Percentiles rank a stretch among this genome's conserved stretches.
Conservation (phyloP, 2,329 filamentous ascomycete genomes). For the Arthrobotrys iridis region DNA sequence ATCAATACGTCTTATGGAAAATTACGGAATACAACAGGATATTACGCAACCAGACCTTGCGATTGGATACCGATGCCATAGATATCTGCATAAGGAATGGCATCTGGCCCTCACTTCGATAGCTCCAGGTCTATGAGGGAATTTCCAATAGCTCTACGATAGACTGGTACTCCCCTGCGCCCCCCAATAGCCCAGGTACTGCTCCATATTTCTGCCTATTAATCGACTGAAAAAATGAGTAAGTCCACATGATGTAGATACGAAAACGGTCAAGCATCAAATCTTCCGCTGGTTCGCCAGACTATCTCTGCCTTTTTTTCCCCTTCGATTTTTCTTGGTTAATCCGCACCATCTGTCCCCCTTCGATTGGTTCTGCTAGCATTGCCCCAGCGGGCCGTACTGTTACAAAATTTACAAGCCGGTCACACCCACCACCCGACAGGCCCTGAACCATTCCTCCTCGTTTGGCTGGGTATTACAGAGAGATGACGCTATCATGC, state of each 20-base stretch:
- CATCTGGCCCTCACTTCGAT: slow-evolving; percentile 19
- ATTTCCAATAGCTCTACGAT: slow-evolving; percentile 31
- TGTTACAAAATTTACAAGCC: slow-evolving; percentile 14
- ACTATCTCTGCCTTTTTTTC: slow-evolving; percentile 2
- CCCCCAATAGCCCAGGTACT: not conserved
- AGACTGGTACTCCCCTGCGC: not conserved
- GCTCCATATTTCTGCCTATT: slow-evolving; percentile 46
- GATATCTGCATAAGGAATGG: slow-evolving; percentile 30
- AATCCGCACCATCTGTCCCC: slow-evolving; percentile 40
- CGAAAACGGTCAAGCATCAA: slow-evolving; percentile 49
- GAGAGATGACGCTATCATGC: slow-evolving; percentile 41
- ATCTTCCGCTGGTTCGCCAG: no score
- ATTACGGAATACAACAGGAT: slow-evolving; percentile 10
- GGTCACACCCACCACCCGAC: slow-evolving; percentile 33
- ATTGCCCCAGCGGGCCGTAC: slow-evolving; percentile 36
- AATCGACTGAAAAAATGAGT: slow-evolving; percentile 11
- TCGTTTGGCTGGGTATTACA: slow-evolving; percentile 43
- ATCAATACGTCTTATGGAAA: not conserved
- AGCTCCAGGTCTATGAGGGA: slow-evolving; percentile 50
- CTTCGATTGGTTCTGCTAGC: slow-evolving; percentile 50
- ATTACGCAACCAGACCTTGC: slow-evolving; percentile 27
- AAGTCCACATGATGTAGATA: slow-evolving; percentile 50
- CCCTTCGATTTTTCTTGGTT: not conserved
- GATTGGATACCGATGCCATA: slow-evolving; percentile 26
- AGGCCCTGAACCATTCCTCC: slow-evolving; percentile 16